Evolutionary conservation across 768 basidiomycete species (phyloP), one percentile per base, ranked within the genome.

Genomic region (Lactifluus echinatus): DNA sequence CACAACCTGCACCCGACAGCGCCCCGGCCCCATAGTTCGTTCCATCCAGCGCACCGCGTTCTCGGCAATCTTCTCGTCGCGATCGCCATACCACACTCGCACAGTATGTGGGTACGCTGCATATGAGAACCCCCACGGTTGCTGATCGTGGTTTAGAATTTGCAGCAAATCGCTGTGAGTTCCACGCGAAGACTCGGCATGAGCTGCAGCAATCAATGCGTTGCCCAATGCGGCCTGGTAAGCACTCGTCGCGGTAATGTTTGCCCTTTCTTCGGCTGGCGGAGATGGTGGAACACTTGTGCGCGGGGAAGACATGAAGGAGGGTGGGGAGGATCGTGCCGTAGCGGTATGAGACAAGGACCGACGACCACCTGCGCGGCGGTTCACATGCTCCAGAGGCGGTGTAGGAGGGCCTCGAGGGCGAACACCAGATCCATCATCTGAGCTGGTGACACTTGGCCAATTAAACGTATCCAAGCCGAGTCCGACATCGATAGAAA

Each of bases 11-110:
- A 99, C 83, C 43, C 76, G 74, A 68, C 93, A 95, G 55, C 77
- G 74, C 39, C 84, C 83, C 43, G 79, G 77, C 19, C 83, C 79
- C 87, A 93, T 89, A 34, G 79, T 82, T 60, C 80, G 81, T 70
- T 93, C 89, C 88, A 93, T 89, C 91, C 92, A 95, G 64, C 87
- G 73, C 39, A 98, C 85, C 44, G 91, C 89, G 64, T 87, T 84
- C 68, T 95, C 87, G 33, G 87, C 85, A 59, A 99, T 95, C 73
- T 86, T 87, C 71, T 97, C 95, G 69, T 99, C 95, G 62, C 78
- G 81, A 64, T 93, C 89, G 2, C 95, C 95, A 63, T 93, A 93
- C 92, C 92, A 97, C 39, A 99, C 84, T 42, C 80, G 81, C 45
- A 90, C 87, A 28, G 72, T 75, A 65, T 87, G 85, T 14, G 82